Percentiles rank a stretch among this genome's conserved stretches.
Evolutionary conservation across 805 yeast species (phyloP).

Genomic region (Zygosaccharomyces gambellarensis): DNA sequence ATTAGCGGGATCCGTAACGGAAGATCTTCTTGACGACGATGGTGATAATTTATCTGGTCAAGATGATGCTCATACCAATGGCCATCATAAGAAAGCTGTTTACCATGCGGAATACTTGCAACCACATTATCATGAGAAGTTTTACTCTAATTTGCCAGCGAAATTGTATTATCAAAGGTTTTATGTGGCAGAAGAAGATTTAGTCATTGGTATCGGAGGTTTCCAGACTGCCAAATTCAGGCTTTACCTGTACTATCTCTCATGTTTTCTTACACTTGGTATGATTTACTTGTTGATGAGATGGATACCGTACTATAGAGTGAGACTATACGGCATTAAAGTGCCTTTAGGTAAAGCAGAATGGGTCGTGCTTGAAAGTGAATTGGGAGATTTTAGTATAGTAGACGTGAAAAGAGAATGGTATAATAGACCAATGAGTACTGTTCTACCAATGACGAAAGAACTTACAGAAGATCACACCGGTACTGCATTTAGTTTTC

Average conservation of each 20-base stretch:
- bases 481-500: slow-evolving; percentile 17
- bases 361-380: slow-evolving; percentile 92
- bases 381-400: slow-evolving; percentile 76
- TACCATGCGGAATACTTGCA: slow-evolving; percentile 30
- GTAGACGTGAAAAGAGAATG: slow-evolving; percentile 51
- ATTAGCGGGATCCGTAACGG: slow-evolving; percentile 18
- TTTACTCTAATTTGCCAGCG: slow-evolving; percentile 41
- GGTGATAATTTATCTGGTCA: slow-evolving; percentile 20
- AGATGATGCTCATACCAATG: slow-evolving; percentile 16
- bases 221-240: slow-evolving; percentile 53
- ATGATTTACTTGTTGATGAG: slow-evolving; percentile 64
- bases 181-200: slow-evolving; percentile 92
- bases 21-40: slow-evolving; percentile 20
- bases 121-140: slow-evolving; percentile 41
- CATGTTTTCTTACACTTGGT: slow-evolving; percentile 64
- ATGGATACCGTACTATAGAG: slow-evolving; percentile 80
- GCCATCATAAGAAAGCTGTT: slow-evolving; percentile 24
- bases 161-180: slow-evolving; percentile 63
- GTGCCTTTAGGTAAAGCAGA: slow-evolving; percentile 77
- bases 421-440: slow-evolving; percentile 68
- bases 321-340: slow-evolving; percentile 58
- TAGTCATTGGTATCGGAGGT: slow-evolving; percentile 92
- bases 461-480: slow-evolving; percentile 30
- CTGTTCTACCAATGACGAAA: slow-evolving; percentile 44
- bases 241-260: slow-evolving; percentile 43